Base-by-base conservation (phyloP, 768 basidiomycete species). In the Leccinum disarticulatum region DNA sequence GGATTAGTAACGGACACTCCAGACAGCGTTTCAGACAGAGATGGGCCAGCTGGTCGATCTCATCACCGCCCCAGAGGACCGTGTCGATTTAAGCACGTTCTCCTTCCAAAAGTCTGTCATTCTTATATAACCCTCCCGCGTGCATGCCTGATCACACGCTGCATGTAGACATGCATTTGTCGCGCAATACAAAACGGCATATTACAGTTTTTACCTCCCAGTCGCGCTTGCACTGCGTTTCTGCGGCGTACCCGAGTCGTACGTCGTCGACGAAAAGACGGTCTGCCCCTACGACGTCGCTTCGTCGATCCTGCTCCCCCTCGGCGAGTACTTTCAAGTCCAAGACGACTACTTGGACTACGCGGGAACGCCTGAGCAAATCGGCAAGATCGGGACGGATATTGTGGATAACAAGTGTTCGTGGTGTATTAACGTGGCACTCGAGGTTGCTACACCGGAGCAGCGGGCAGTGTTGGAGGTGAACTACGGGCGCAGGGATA, bases 321-420 rank as follows among this genome's bases (percentile, higher is more conserved):
- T 59, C 4, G 56, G 57, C 4, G 58, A 59, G 7, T 59, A 59
- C 13, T 31, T 31, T 8, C 58, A 59, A 28, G 38, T 48, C 11
- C 57, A 59, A 76, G 96, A 98, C 72, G 96, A 98, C 76, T 98
- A 87, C 76, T 85, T 98, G 67, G 97, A 99, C 75, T 97, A 86
- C 71, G 87, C 90, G n/a, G 94, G 88, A 5, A 84, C 91, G 8
- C 93, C 94, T 0, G 94, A 95, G 75, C 82, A 90, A 66, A 90
- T 98, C 54, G 96, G 96, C 51, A 98, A 99, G 78, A 87, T 99
- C 60, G 97, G 96, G 22, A 98, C 96, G 14, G 97, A 98, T 73
- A 99, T 99, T 69, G 74, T 98, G 60, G 96, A 99, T 76, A 98
- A 98, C 85, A 99, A 99, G 78, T 98, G 96, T 75, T 91, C 90